Conservation (phyloP, 345 rosid genomes). For the Eucalyptus erythrocorys region DNA sequence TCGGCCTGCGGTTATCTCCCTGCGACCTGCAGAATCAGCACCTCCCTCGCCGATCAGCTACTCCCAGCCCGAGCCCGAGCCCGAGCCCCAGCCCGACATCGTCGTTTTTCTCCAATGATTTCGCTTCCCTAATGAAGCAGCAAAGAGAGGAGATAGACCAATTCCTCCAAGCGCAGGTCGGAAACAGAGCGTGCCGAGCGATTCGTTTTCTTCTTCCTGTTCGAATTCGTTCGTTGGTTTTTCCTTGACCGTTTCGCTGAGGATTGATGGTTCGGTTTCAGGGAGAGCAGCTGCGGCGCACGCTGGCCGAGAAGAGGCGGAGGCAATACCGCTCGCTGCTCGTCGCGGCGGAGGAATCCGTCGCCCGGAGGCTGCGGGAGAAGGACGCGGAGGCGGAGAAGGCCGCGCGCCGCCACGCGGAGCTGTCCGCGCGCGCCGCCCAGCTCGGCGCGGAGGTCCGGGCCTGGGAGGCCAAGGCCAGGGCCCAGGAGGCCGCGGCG, state of each 20-base stretch:
- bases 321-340: slow-evolving; percentile 67
- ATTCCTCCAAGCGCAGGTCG: slow-evolving; percentile 72
- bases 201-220: neutral
- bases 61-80: slow-evolving; percentile 6
- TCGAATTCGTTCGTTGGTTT: slow-evolving; percentile 3
- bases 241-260: neutral
- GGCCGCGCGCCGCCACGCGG: slow-evolving; percentile 63
- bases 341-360: slow-evolving; percentile 55
- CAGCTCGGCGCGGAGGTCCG: slow-evolving; percentile 69
- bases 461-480: slow-evolving; percentile 80
- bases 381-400: slow-evolving; percentile 66
- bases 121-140: slow-evolving; percentile 44
- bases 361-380: slow-evolving; percentile 42
- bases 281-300: slow-evolving; percentile 77
- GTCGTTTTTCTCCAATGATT: slow-evolving; percentile 30
- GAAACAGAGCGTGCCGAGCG: neutral
- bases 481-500: slow-evolving; percentile 70
- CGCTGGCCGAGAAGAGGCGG: slow-evolving; percentile 59
- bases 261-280: slow-evolving; percentile 20
- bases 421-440: slow-evolving; percentile 67
- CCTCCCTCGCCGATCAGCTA: slow-evolving; percentile 14
- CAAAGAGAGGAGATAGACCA: slow-evolving; percentile 72
- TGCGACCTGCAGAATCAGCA: slow-evolving; percentile 28
- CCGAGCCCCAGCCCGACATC: slow-evolving; percentile 3
- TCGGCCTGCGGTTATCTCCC: slow-evolving; percentile 64